A percentile compares a stretch with the other conserved stretches of the same genome.
These are phyloP conservation scores for Solanum ossicruentum DNA, from an alignment of 257 asterid genomes.

Conservation along the genomic window DNA sequence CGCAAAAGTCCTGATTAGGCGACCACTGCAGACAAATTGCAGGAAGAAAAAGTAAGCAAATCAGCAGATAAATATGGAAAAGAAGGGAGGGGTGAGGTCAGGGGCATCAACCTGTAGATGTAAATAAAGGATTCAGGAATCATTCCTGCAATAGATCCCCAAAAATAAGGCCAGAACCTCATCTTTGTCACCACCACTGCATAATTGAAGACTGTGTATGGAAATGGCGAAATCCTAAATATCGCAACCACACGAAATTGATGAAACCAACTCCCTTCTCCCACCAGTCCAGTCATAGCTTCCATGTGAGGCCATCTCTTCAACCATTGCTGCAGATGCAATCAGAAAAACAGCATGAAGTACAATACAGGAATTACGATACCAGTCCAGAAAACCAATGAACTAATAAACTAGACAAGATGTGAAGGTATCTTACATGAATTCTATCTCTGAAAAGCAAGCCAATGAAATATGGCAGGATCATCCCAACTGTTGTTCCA, in stretches of 20 bases:
- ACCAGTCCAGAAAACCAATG: background rate
- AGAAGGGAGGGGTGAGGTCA: background rate
- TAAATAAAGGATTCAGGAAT: slow-evolving; percentile 88
- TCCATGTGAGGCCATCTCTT: slow-evolving; percentile 86
- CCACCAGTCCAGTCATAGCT: slow-evolving; percentile 76
- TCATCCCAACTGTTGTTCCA: slow-evolving; percentile 6
- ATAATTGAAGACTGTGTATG: slow-evolving; percentile 82
- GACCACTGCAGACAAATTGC: slow-evolving; percentile 49
- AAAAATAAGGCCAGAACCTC: slow-evolving; percentile 84
- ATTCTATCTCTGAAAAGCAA: slow-evolving; percentile 6
- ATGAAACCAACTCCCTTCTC: slow-evolving; percentile 83
- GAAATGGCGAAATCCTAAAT: slow-evolving; percentile 81
- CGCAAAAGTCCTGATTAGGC: slow-evolving; percentile 71
- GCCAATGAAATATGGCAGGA: background rate
- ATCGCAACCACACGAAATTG: slow-evolving; percentile 83
- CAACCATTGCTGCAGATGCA: slow-evolving; percentile 51
- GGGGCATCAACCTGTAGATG: slow-evolving; percentile 59
- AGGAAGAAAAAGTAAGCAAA: background rate
- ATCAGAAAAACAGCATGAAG: background rate
- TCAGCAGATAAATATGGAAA: background rate
- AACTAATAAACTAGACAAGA: background rate
- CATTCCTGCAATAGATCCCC: slow-evolving; percentile 89
- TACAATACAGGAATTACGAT: background rate
- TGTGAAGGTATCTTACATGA: background rate
- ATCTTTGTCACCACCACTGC: slow-evolving; percentile 76